Evolutionary conservation across 129 eudicot genomes (phyloP), one percentile per base, ranked within the genome.

Genomic region (Gnaphalium uliginosum): DNA sequence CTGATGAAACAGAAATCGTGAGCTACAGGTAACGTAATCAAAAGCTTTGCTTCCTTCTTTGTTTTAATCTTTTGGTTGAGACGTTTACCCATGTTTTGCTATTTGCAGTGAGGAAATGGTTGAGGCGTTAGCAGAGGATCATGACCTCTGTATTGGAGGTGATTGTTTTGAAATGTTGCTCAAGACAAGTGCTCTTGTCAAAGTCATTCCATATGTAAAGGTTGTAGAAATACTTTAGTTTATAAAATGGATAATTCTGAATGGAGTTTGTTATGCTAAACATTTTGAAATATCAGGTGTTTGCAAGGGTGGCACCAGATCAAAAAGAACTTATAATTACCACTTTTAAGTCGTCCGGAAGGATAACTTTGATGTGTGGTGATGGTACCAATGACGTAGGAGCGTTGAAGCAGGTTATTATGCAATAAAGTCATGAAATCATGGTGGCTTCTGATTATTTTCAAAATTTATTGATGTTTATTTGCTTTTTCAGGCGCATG

Each of bases 311-410:
- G 65, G 96, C 96, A 57, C 98, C 98, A 11, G 98, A 93, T 72
- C 98, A 93, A 75, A 93, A 93, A 78, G 98, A 93, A 81, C 95
- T 90, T 73, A 88, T 90, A 63, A 82, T 90, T 86, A 93, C 98
- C 25, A 89, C 98, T 57, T 87, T 90, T 19, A 93, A 85, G 68
- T 74, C 84, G 7, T 96, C 92, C 26, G 98, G 98, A 50, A 90
- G 96, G 87, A 78, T 85, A 53, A 90, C 98, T 54, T 76, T 90
- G 79, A 93, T 93, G 98, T 93, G 96, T 69, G 98, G 98, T 61
- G 98, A 93, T 72, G 98, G 98, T 11, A 93, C 98, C 24, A 93
- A 93, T 68, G 98, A 93, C 35, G 98, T 93, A 27, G 98, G 98
- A 76, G 98, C 98, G 54, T 76, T 93, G 72, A 93, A 93, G 83